A percentile compares a stretch with the other conserved stretches of the same genome.
Evolutionary conservation across 441 rosid genomes (phyloP).

Genomic region (Eruca vesicaria): DNA sequence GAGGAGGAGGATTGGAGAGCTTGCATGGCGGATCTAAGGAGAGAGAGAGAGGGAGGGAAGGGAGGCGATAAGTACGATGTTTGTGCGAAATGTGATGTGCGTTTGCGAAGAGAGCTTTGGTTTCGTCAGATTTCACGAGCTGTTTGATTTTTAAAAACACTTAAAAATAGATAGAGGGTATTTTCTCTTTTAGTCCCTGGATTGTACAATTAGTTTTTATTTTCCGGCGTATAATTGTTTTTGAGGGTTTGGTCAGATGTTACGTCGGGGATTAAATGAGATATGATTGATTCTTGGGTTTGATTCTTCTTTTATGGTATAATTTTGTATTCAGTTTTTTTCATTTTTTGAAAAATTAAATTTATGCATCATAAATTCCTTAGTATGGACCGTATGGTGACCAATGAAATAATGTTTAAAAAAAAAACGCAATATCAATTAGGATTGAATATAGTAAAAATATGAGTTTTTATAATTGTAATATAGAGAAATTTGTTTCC

Average conservation of each 20-base stretch:
- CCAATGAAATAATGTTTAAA: too few relatives aligned
- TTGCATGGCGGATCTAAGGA: slow-evolving; percentile 51
- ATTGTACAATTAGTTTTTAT: not conserved
- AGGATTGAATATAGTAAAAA: too few relatives aligned
- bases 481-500: too few relatives aligned
- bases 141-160: not conserved
- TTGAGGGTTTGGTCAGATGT: not conserved
- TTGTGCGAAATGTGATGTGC: slow-evolving; percentile 27
- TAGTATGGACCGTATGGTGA: too few relatives aligned
- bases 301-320: too few relatives aligned
- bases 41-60: not conserved
- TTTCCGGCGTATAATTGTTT: not conserved
- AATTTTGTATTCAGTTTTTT: too few relatives aligned
- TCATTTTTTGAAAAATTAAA: too few relatives aligned
- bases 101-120: slow-evolving; percentile 11
- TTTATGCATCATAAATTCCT: too few relatives aligned
- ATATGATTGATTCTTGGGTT: not conserved
- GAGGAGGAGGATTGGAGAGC: slow-evolving; percentile 61
- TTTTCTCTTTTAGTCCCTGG: not conserved
- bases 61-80: slow-evolving; percentile 43
- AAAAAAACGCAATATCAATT: too few relatives aligned
- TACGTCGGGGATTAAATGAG: not conserved
- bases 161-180: not conserved
- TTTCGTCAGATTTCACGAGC: slow-evolving; percentile 26
- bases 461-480: too few relatives aligned